Evolutionary conservation across 805 yeast species (phyloP), one percentile per base, ranked within the genome.

Genomic region (Barnettozyma vustinii): DNA sequence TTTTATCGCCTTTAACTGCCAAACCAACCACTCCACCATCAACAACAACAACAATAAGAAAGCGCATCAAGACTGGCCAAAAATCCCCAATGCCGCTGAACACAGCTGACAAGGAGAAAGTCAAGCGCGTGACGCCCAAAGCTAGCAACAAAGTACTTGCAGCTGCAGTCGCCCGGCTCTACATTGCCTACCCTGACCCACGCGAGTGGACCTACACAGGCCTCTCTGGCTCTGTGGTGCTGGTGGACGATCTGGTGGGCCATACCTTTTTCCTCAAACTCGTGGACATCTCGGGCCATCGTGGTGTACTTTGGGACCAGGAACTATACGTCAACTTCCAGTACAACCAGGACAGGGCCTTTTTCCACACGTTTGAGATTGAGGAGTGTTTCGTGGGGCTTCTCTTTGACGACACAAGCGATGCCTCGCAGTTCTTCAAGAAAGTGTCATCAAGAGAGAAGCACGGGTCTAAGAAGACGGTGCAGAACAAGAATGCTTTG

Each of bases 271-370:
- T 90, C 65, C 73, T 94, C 42, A 94, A 94, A 64, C 64, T 94
- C 46, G 95, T 94, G 7, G 99, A 94, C 61, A 81, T 92, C 30
- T 61, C 73, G 36, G 96, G 95, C 7, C 77, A 81, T 52, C 72
- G 85, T 39, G 98, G 98, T 33, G 96, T 94, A 0, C 56, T 94
- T 0, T 94, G 99, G 99, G 99, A 94, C 66, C 99, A 94, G 66
- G 99, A 94, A 66, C 68, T 94, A 44, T 92, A 87, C 60, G 83
- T 88, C 12, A 84, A 87, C 59, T 90, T 94, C 65, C 83, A 84
- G 57, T 94, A 94, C 67, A 80, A 87, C 61, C 98, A 94, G 66
- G 99, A 94, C 66, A 78, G 99, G 30, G 82, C 96, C 37, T 94
- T 88, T 67, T 94, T 94, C 75, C 98, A 94, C 65, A 76, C 95